Conservation (phyloP, 495 filamentous ascomycete genomes). For the Thozetella sp. region DNA sequence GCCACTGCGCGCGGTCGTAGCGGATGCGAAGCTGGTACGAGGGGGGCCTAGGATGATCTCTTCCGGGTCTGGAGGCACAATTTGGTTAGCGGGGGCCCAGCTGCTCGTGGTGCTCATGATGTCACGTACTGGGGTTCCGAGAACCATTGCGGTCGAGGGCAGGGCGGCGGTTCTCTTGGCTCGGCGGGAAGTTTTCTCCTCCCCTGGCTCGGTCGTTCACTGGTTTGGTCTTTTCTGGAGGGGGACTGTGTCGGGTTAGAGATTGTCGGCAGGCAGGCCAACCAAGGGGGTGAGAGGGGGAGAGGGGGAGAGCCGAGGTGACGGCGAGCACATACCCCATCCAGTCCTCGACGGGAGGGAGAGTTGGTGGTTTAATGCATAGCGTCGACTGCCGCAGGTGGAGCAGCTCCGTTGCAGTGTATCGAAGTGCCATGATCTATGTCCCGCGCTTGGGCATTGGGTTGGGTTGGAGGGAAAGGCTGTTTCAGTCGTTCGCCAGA, state of each 20-base stretch:
- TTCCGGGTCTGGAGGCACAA: conserved; percentile 61
- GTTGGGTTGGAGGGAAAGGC: conserved; percentile 1
- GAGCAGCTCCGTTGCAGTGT: conserved; percentile 78
- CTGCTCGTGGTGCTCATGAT: neutral
- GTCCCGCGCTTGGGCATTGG: conserved; percentile 19
- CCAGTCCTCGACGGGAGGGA: conserved; percentile 95
- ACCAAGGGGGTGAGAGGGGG: neutral
- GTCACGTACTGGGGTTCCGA: conserved; percentile 55
- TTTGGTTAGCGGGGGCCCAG: neutral
- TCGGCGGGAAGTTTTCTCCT: conserved; percentile 39
- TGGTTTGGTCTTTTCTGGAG: conserved; percentile 42
- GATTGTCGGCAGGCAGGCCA: conserved; percentile 2
- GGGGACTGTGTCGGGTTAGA: conserved; percentile 25
- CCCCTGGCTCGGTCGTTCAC: conserved; percentile 42
- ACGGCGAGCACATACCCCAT: conserved; percentile 74
- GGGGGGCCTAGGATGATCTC: conserved; percentile 90
- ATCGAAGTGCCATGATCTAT: conserved; percentile 57
- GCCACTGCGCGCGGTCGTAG: conserved; percentile 53
- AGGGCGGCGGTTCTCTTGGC: conserved; percentile 58
- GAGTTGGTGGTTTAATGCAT: conserved; percentile 74
- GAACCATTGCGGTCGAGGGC: conserved; percentile 62
- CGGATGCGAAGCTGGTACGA: conserved; percentile 83
- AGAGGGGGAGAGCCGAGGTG: too few relatives aligned
- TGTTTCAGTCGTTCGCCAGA: too few relatives aligned
- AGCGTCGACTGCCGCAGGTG: conserved; percentile 80